Evolutionary conservation across 768 basidiomycete species (phyloP).

Genomic region (Boletus rubescentipes): DNA sequence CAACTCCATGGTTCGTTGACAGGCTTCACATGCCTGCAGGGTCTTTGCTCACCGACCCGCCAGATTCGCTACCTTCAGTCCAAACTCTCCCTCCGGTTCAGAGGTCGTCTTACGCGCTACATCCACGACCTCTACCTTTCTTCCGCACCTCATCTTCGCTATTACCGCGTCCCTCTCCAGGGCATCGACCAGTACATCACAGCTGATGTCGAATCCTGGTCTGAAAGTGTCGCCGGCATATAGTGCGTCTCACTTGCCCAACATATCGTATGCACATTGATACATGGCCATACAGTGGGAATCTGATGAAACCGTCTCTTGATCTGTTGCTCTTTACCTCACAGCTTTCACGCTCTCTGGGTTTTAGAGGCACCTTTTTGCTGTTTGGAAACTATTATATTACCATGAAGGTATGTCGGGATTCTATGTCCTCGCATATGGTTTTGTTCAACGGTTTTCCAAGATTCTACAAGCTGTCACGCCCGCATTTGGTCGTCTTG

Average conservation of each 20-base stretch:
- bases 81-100: conserved; percentile 76
- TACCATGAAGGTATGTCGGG: conserved; percentile 53
- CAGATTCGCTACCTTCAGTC: conserved; percentile 89
- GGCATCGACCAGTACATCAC: conserved; percentile 92
- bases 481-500: conserved; percentile 88
- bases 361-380: conserved; percentile 76
- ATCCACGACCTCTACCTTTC: conserved; percentile 91
- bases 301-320: conserved; percentile 87
- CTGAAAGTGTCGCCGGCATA: conserved; percentile 78
- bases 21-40: neutral
- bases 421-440: neutral
- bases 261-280: neutral
- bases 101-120: conserved; percentile 87
- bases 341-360: conserved; percentile 85
- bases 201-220: conserved; percentile 87
- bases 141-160: conserved; percentile 65
- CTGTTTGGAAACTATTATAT: conserved; percentile 82
- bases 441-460: neutral
- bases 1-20: conserved; percentile 76
- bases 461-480: conserved; percentile 79
- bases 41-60: neutral
- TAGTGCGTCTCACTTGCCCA: conserved; percentile 61
- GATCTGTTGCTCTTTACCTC: conserved; percentile 91
- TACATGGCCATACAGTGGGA: conserved; percentile 56
- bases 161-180: conserved; percentile 64